Percentiles rank a stretch among this genome's conserved stretches.
These are phyloP conservation scores for Syzygium syzygioides DNA, from an alignment of 441 rosid genomes.

Conservation along the genomic window DNA sequence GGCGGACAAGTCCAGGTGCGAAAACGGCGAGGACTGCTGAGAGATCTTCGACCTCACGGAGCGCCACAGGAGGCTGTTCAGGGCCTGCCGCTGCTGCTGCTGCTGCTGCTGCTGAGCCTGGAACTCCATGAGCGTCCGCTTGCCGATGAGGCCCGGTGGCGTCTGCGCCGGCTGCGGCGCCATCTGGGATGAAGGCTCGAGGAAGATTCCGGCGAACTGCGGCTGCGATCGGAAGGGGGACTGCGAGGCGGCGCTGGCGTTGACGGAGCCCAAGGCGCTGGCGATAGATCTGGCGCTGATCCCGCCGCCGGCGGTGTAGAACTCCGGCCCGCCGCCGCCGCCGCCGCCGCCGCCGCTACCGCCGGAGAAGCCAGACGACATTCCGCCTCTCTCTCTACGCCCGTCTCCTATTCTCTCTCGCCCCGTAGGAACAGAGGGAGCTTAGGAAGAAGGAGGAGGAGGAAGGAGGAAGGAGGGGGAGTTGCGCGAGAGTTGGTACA, in stretches of 20 bases:
- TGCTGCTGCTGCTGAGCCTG: conserved; percentile 38
- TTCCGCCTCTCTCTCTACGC: conserved; percentile 7
- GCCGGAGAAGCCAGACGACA: conserved; percentile 81
- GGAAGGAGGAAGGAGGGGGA: not conserved
- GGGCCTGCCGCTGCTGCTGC: conserved; percentile 29
- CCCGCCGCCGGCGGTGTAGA: conserved; percentile 26
- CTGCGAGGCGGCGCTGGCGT: conserved; percentile 22
- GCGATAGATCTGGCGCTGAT: conserved; percentile 39
- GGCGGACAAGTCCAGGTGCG: conserved; percentile 34
- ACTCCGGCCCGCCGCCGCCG: conserved; percentile 45
- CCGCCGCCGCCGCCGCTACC: conserved; percentile 13
- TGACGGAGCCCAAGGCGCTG: conserved; percentile 6
- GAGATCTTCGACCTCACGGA: conserved; percentile 61
- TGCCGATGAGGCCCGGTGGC: conserved; percentile 34
- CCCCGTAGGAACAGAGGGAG: not conserved
- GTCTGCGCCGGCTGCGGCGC: conserved; percentile 27
- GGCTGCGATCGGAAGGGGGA: conserved; percentile 34
- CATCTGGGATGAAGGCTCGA: conserved; percentile 53
- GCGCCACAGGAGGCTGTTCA: conserved; percentile 43
- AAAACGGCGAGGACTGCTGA: conserved; percentile 39
- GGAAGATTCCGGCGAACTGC: conserved; percentile 41
- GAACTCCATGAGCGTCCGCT: conserved; percentile 64
- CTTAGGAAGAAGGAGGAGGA: not conserved
- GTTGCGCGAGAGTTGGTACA: conserved; percentile 12
- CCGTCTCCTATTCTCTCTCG: not conserved